Evolutionary conservation across 129 eudicot genomes (phyloP).

Genomic region (Flaveria robusta): DNA sequence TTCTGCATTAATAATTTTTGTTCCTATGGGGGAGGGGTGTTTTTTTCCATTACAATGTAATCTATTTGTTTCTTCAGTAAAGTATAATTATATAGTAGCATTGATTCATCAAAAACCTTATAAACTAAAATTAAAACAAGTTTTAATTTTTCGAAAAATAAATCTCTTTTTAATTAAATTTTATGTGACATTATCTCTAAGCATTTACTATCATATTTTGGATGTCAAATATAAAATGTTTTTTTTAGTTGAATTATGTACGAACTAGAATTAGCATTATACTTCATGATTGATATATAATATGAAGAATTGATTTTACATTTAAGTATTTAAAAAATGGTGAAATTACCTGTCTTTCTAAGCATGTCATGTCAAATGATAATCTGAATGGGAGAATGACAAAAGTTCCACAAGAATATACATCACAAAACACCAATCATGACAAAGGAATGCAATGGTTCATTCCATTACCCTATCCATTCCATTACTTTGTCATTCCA

Average conservation of each 20-base stretch:
- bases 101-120: neutral
- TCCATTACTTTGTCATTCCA: neutral
- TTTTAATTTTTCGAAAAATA: neutral
- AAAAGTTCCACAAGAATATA: neutral
- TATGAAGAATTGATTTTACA: neutral
- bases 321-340: neutral
- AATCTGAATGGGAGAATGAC: neutral
- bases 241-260: neutral
- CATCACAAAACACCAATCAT: neutral
- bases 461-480: neutral
- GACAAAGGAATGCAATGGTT: neutral
- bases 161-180: neutral
- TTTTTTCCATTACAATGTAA: neutral
- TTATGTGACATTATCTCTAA: neutral
- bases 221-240: too few relatives aligned
- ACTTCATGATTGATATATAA: neutral
- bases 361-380: neutral
- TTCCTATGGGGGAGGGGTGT: neutral
- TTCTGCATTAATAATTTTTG: neutral
- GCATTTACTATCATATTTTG: neutral
- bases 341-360: neutral
- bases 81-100: neutral
- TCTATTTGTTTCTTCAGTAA: neutral
- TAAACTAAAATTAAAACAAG: neutral
- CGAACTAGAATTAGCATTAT: neutral